Evolutionary conservation across 352 stramenopile genomes (phyloP).

Genomic region (Aphanomyces stellatus): DNA sequence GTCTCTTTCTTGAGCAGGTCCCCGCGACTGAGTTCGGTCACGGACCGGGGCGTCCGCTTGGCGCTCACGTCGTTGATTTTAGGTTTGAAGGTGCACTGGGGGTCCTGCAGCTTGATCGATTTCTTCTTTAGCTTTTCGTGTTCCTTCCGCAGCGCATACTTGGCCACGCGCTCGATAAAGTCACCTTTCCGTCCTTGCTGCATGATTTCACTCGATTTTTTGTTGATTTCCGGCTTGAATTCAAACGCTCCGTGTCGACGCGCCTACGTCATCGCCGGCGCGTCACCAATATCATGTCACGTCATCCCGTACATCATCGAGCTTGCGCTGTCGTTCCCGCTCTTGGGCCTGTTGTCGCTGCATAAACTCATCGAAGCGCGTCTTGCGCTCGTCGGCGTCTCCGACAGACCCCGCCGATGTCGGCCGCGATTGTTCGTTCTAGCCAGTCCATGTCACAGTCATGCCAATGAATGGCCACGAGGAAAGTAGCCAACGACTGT

Average conservation of each 20-base stretch:
- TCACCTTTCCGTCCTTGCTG: constrained; percentile 70
- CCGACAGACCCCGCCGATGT: constrained; percentile 40
- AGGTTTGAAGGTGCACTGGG: constrained; percentile 77
- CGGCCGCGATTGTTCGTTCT: constrained; percentile 27
- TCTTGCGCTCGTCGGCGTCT: constrained; percentile 27
- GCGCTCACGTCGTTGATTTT: constrained; percentile 65
- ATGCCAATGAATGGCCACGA: too few species aligned
- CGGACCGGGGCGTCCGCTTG: constrained; percentile 50
- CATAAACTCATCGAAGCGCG: constrained; percentile 59
- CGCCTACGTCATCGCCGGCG: background rate
- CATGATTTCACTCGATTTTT: constrained; percentile 72
- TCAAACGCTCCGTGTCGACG: constrained; percentile 38
- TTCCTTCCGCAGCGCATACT: constrained; percentile 69
- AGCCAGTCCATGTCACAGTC: too few species aligned
- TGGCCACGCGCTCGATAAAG: constrained; percentile 69
- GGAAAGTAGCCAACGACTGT: too few species aligned
- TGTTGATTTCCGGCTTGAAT: constrained; percentile 73
- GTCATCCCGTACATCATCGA: constrained; percentile 26
- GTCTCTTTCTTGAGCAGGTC: constrained; percentile 71
- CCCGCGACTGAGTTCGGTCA: constrained; percentile 72
- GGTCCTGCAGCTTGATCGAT: constrained; percentile 54
- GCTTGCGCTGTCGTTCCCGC: constrained; percentile 48
- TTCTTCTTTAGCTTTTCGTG: constrained; percentile 75
- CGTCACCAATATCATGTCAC: background rate
- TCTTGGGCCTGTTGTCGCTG: constrained; percentile 69